Conservation (phyloP, 2,329 filamentous ascomycete genomes). For the Fusarium verticillioides region DNA sequence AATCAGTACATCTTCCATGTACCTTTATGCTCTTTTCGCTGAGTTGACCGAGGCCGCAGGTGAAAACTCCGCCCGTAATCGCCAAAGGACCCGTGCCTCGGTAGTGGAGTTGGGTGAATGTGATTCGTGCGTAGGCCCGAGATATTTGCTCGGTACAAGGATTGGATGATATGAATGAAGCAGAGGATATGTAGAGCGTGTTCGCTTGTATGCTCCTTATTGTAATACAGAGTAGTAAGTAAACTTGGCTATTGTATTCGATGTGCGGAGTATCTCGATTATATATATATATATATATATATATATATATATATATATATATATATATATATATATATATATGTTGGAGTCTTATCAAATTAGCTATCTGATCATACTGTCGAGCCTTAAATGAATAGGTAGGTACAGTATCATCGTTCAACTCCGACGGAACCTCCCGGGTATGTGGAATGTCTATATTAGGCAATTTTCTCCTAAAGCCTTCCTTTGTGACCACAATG, state of each 20-base stretch:
- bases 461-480: conserved; percentile 1
- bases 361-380: no score
- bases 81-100: conserved; percentile 33
- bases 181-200: not conserved
- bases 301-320: not conserved
- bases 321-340: not conserved
- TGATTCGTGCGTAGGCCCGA: conserved; percentile 38
- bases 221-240: not conserved
- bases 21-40: conserved; percentile 27
- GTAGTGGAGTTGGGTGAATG: conserved; percentile 21
- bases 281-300: not conserved
- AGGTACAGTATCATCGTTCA: not conserved
- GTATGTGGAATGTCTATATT: not conserved
- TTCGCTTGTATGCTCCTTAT: not conserved
- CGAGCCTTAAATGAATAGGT: not conserved
- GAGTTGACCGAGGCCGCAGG: not conserved
- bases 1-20: conserved; percentile 5
- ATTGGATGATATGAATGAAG: not conserved
- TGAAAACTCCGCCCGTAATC: conserved; percentile 19
- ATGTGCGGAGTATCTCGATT: not conserved
- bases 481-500: not conserved
- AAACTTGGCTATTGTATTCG: not conserved
- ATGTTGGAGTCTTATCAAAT: not conserved
- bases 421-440: not conserved
- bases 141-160: not conserved